Evolutionary conservation across 495 filamentous ascomycete species (phyloP).

Genomic region (Bombardia bombarda): DNA sequence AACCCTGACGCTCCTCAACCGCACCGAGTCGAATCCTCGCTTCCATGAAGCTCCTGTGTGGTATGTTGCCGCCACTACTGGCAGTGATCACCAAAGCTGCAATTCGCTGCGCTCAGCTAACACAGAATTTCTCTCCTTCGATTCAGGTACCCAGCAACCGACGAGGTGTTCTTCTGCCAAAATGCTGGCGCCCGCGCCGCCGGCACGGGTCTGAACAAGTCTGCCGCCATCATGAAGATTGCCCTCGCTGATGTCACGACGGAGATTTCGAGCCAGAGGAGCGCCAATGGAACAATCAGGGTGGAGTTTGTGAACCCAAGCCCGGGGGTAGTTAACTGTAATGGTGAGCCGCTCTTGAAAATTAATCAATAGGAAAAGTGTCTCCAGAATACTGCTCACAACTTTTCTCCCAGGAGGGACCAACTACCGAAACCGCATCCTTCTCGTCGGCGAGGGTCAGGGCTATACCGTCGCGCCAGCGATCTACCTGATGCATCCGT

Average conservation of each 20-base stretch:
- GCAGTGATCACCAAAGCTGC: too few species aligned
- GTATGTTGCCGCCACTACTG: too few species aligned
- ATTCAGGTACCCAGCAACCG: conserved; percentile 30
- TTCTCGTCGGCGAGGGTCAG: conserved; percentile 39
- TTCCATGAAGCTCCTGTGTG: conserved; percentile 45
- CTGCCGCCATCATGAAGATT: conserved; percentile 42
- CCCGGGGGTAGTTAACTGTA: conserved; percentile 37
- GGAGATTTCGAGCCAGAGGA: conserved; percentile 26
- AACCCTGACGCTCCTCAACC: conserved; percentile 33
- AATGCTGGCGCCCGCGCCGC: conserved; percentile 35
- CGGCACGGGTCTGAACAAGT: conserved; percentile 41
- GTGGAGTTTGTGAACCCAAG: conserved; percentile 28
- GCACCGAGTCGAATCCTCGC: conserved; percentile 26
- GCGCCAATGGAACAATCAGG: conserved; percentile 34
- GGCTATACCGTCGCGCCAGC: conserved; percentile 30
- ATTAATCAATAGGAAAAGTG: background rate
- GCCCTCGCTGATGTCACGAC: conserved; percentile 29
- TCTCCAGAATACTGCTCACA: conserved; percentile 6
- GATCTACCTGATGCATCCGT: conserved; percentile 37
- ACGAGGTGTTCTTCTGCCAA: conserved; percentile 45
- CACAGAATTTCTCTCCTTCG: too few species aligned
- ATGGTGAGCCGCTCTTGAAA: conserved; percentile 23
- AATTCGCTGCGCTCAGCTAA: too few species aligned
- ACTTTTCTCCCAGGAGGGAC: conserved; percentile 23
- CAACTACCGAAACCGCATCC: conserved; percentile 35